phyloP scores from a whole-genome alignment of 495 filamentous ascomycete species.

The Aspergillus ostianus region DNA sequence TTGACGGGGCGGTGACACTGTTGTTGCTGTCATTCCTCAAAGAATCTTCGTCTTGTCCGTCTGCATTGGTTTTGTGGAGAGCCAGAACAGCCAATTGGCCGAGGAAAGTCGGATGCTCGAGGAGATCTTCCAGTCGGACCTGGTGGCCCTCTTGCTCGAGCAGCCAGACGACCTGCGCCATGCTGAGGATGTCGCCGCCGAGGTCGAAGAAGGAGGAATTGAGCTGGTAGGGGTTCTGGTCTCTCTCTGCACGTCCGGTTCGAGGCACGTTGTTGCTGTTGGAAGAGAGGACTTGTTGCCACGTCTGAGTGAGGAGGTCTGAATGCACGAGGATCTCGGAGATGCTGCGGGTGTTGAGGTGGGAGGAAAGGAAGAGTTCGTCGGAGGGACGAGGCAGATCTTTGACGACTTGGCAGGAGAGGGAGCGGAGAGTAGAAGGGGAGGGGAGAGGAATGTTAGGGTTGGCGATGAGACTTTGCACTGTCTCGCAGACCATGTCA shows the following conservation, averaged over 20 bases:
- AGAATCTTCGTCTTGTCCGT: background rate
- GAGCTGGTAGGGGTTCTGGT: conserved; percentile 32
- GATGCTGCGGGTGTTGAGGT: conserved; percentile 42
- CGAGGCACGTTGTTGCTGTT: conserved; percentile 16
- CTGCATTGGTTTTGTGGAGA: conserved; percentile 30
- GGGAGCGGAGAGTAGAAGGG: conserved; percentile 36
- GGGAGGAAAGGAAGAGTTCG: conserved; percentile 32
- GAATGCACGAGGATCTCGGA: conserved; percentile 48
- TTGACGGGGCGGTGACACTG: background rate
- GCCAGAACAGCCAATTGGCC: conserved; percentile 50
- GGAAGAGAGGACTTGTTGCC: conserved; percentile 49
- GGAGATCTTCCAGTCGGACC: conserved; percentile 50
- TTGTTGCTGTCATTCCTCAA: background rate
- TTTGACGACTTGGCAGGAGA: conserved; percentile 30
- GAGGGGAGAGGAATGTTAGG: conserved; percentile 45
- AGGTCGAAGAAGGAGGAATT: conserved; percentile 53
- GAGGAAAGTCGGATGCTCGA: conserved; percentile 48
- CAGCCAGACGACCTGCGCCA: conserved; percentile 48
- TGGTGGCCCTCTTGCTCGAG: conserved; percentile 50
- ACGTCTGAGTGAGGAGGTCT: conserved; percentile 46
- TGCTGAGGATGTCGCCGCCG: conserved; percentile 52
- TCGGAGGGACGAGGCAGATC: conserved; percentile 28
- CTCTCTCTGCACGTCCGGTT: background rate
- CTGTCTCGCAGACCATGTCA: conserved; percentile 49
- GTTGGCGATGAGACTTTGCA: conserved; percentile 42